Conservation (phyloP, 768 basidiomycete genomes). For the Plicaturopsis crispa region DNA sequence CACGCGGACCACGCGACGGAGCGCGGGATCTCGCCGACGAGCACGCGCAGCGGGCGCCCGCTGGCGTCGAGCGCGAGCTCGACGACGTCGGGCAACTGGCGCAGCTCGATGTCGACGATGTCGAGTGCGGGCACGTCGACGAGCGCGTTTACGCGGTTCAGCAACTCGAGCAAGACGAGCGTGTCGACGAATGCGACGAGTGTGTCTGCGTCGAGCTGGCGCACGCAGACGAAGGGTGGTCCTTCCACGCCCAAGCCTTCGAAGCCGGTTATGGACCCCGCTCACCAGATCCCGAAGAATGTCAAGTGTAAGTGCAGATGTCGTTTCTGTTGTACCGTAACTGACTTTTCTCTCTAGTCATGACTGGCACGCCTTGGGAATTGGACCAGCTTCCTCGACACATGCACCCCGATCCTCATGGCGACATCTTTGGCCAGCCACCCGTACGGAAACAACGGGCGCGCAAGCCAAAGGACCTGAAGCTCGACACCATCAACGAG, state of each 20-base stretch:
- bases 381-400: conserved; percentile 62
- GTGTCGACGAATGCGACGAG: conserved; percentile 79
- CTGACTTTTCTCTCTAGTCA: conserved; percentile 34
- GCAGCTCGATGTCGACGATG: conserved; percentile 65
- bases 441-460: conserved; percentile 59
- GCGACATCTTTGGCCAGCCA: conserved; percentile 51
- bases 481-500: conserved; percentile 72
- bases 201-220: conserved; percentile 69
- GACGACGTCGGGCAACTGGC: conserved; percentile 65
- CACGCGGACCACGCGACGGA: conserved; percentile 27
- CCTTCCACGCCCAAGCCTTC: conserved; percentile 1
- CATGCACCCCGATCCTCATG: conserved; percentile 50
- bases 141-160: conserved; percentile 73
- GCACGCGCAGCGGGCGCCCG: conserved; percentile 45
- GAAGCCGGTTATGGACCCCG: conserved; percentile 1
- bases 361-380: conserved; percentile 75
- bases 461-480: conserved; percentile 58
- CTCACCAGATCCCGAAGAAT: conserved; percentile 46
- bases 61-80: conserved; percentile 55
- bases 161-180: conserved; percentile 61
- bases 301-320: conserved; percentile 63
- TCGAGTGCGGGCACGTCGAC: conserved; percentile 64
- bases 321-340: background rate
- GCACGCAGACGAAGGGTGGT: conserved; percentile 45
- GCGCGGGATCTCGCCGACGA: conserved; percentile 55